Evolutionary conservation across 306 rosid species (phyloP).

Genomic region (Dicorynia guianensis): DNA sequence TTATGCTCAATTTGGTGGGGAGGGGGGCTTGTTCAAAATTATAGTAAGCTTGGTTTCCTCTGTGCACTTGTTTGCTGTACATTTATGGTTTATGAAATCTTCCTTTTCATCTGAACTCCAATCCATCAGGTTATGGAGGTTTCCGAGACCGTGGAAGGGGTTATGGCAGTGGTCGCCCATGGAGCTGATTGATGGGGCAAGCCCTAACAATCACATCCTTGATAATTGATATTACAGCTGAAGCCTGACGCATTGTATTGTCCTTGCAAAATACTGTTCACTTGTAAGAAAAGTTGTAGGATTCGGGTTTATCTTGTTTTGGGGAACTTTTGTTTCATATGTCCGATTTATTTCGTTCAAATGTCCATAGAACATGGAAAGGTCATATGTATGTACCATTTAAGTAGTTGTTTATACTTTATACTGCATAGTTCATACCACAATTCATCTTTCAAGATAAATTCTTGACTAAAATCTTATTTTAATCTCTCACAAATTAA

Average conservation of each 20-base stretch:
- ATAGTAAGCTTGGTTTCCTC: not conserved
- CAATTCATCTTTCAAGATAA: conserved; percentile 21
- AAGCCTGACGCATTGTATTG: conserved; percentile 30
- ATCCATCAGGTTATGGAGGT: conserved; percentile 60
- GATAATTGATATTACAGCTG: not conserved
- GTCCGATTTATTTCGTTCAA: conserved; percentile 17
- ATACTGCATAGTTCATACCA: conserved; percentile 41
- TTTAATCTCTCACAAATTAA: too few relatives aligned
- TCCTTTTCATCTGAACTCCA: conserved; percentile 1
- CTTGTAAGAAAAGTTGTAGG: conserved; percentile 52
- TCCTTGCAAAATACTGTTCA: conserved; percentile 26
- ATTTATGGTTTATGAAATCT: not conserved
- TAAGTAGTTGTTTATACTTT: conserved; percentile 38
- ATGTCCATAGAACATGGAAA: conserved; percentile 41
- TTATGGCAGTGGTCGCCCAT: conserved; percentile 63
- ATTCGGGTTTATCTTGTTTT: conserved; percentile 15
- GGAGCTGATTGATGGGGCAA: conserved; percentile 59
- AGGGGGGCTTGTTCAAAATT: not conserved
- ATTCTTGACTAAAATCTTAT: too few relatives aligned
- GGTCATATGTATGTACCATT: conserved; percentile 32
- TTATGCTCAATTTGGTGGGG: conserved; percentile 32
- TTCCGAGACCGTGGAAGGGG: conserved; percentile 77
- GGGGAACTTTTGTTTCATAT: not conserved
- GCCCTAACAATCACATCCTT: not conserved
- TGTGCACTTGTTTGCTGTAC: not conserved